A percentile compares a stretch with the other conserved stretches of the same genome.
phyloP scores from a whole-genome alignment of 1,284 basidiomycete genomes.

The Malassezia slooffiae region DNA sequence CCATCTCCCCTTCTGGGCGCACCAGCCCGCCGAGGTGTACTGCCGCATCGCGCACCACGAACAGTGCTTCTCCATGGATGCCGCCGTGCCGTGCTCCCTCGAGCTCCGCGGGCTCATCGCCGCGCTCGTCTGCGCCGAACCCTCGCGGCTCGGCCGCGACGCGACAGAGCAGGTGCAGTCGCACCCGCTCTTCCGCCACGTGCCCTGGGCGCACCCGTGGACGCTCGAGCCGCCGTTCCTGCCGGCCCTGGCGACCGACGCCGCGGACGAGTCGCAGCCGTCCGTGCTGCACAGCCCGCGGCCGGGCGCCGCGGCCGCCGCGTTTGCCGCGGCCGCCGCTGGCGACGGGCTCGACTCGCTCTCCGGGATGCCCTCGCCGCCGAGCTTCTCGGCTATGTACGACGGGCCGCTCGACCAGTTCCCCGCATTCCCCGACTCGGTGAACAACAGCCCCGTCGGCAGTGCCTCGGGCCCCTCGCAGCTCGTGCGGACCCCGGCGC shows the following conservation, averaged over 20 bases:
- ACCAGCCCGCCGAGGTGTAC: constrained; percentile 34
- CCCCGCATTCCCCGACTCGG: constrained; percentile 31
- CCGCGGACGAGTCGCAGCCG: constrained; percentile 8
- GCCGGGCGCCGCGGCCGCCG: neutral
- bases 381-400: constrained; percentile 36
- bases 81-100: constrained; percentile 15
- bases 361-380: constrained; percentile 23
- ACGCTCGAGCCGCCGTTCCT: constrained; percentile 28
- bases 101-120: constrained; percentile 20
- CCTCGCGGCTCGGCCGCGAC: constrained; percentile 22
- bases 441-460: constrained; percentile 12
- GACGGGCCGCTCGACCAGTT: constrained; percentile 33
- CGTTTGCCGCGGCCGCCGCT: neutral
- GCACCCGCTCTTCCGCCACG: constrained; percentile 24
- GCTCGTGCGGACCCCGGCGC: no score
- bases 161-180: constrained; percentile 24
- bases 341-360: constrained; percentile 8
- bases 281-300: constrained; percentile 17
- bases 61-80: constrained; percentile 19
- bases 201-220: constrained; percentile 31
- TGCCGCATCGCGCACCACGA: constrained; percentile 37
- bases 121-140: constrained; percentile 18
- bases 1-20: constrained; percentile 37
- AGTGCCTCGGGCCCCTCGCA: no score
- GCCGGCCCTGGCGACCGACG: constrained; percentile 10